phyloP scores from a whole-genome alignment of 169 alveolate species.

The Eimeria tenella region DNA sequence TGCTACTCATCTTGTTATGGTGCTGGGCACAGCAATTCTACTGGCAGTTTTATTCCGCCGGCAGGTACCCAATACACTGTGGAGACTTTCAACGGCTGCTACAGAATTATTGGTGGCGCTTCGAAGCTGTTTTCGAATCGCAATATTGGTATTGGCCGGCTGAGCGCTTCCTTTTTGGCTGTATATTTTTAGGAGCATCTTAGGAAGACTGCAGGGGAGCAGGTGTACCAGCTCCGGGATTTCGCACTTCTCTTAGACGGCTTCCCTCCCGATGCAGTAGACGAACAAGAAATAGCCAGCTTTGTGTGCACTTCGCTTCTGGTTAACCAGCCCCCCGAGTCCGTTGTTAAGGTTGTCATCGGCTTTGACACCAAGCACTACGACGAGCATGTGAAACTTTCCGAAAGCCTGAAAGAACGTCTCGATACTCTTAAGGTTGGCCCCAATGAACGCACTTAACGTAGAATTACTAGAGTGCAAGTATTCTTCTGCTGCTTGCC shows the following conservation, averaged over 20 bases:
- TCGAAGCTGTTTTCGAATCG: no score
- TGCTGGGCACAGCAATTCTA: conserved; percentile 55
- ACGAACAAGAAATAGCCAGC: conserved; percentile 73
- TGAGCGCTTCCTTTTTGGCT: no score
- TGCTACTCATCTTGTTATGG: conserved; percentile 47
- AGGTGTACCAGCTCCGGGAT: conserved; percentile 71
- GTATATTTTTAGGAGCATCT: conserved; percentile 27
- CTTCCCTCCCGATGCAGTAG: conserved; percentile 71
- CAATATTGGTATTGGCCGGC: no score
- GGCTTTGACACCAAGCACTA: conserved; percentile 76
- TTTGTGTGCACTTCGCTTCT: conserved; percentile 42
- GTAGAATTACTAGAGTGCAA: background rate
- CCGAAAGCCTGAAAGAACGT: conserved; percentile 41
- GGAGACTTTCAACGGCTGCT: background rate
- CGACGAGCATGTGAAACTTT: conserved; percentile 65
- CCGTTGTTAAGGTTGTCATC: conserved; percentile 76
- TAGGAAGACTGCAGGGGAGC: conserved; percentile 67
- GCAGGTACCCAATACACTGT: conserved; percentile 36
- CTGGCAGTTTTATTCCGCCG: conserved; percentile 59
- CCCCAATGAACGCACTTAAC: background rate
- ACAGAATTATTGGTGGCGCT: background rate
- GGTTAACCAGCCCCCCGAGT: conserved; percentile 44
- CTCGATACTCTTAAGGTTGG: conserved; percentile 63
- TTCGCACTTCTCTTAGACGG: conserved; percentile 73
- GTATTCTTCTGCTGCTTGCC: background rate